Percentiles rank a stretch among this genome's conserved stretches.
phyloP scores from a whole-genome alignment of 306 rosid genomes.

The Inga leiocalycina region DNA sequence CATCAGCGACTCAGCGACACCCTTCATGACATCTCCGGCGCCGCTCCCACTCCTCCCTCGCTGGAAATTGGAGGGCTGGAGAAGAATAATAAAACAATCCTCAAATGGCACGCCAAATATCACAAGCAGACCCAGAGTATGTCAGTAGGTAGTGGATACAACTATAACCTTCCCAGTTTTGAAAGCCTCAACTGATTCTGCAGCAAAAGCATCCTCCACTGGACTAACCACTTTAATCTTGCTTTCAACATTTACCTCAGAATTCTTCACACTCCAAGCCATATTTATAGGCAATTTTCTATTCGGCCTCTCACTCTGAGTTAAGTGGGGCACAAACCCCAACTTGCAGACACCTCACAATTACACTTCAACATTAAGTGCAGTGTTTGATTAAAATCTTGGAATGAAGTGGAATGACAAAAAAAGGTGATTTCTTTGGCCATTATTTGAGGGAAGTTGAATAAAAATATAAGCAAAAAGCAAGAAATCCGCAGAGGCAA shows the following conservation, averaged over 20 bases:
- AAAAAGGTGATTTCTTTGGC: background rate
- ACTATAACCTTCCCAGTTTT: constrained; percentile 57
- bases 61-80: too few species aligned
- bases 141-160: constrained; percentile 51
- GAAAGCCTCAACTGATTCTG: constrained; percentile 58
- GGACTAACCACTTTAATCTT: constrained; percentile 42
- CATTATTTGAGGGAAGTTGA: background rate
- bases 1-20: too few species aligned
- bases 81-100: background rate
- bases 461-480: background rate
- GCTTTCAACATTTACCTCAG: constrained; percentile 37
- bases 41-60: too few species aligned
- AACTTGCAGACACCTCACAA: background rate
- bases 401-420: background rate
- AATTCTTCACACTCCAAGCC: constrained; percentile 42
- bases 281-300: constrained; percentile 32
- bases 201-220: constrained; percentile 49
- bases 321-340: constrained; percentile 24
- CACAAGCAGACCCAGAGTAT: constrained; percentile 75
- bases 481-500: background rate
- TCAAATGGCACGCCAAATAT: constrained; percentile 56
- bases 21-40: too few species aligned
- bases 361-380: background rate
- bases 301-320: constrained; percentile 14
- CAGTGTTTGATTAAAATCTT: constrained; percentile 2